Conservation (phyloP, 805 yeast genomes). For the Pichia pseudocactophila region DNA sequence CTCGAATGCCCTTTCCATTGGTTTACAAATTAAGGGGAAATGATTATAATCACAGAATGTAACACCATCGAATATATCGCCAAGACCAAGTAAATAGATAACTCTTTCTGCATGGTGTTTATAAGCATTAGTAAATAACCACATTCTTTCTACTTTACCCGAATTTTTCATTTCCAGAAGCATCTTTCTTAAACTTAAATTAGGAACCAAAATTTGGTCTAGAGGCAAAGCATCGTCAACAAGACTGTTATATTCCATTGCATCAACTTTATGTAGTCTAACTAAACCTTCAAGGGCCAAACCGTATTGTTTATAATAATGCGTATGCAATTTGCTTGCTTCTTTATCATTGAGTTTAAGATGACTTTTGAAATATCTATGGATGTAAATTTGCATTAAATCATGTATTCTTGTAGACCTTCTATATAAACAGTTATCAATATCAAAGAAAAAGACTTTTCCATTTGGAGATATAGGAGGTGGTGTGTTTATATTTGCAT, state of each 20-base stretch:
- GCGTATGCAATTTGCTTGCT: conserved; percentile 61
- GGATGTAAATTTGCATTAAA: conserved; percentile 80
- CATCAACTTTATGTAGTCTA: conserved; percentile 64
- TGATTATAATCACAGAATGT: conserved; percentile 81
- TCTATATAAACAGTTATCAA: conserved; percentile 84
- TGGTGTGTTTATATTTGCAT: conserved; percentile 17
- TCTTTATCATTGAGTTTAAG: conserved; percentile 58
- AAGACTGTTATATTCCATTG: conserved; percentile 74
- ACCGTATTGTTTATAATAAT: conserved; percentile 82
- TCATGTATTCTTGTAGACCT: conserved; percentile 72
- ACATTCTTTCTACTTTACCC: conserved; percentile 57
- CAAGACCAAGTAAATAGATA: conserved; percentile 69
- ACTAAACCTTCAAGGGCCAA: conserved; percentile 87
- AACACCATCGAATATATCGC: conserved; percentile 90
- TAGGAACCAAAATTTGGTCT: conserved; percentile 65
- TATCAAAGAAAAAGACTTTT: conserved; percentile 69
- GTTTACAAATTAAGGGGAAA: conserved; percentile 76
- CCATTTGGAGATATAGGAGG: conserved; percentile 17
- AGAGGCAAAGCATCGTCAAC: conserved; percentile 92
- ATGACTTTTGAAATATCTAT: conserved; percentile 62
- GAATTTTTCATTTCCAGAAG: conserved; percentile 34
- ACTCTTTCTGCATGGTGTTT: conserved; percentile 83
- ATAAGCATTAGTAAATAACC: conserved; percentile 95
- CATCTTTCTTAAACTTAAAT: conserved; percentile 43
- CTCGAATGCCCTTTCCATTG: conserved; percentile 63